phyloP scores from a whole-genome alignment of 352 stramenopile species.

The Pythium aristosporum region DNA sequence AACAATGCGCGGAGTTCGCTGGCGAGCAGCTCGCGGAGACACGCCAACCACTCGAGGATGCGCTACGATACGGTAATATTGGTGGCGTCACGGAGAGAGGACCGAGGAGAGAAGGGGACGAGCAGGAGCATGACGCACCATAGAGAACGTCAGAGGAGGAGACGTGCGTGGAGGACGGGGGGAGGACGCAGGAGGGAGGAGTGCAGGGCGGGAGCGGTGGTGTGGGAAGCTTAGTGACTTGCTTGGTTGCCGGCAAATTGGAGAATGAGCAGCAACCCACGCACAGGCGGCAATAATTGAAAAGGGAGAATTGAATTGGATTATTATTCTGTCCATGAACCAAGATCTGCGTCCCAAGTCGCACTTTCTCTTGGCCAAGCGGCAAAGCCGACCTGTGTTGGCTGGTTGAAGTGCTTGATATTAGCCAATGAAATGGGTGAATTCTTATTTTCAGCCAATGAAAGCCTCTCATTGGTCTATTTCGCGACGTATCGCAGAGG shows the following conservation, averaged over 20 bases:
- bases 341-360: not conserved
- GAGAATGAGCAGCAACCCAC: slow-evolving; percentile 11
- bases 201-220: not conserved
- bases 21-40: slow-evolving; percentile 10
- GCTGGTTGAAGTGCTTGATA: not conserved
- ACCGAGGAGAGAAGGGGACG: not conserved
- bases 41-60: slow-evolving; percentile 13
- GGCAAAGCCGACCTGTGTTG: not conserved
- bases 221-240: slow-evolving; percentile 9
- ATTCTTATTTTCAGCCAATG: not conserved
- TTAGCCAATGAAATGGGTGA: not conserved
- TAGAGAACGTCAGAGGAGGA: not conserved
- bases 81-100: too few relatives aligned
- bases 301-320: too few relatives aligned
- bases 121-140: not conserved
- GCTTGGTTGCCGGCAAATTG: slow-evolving; percentile 8
- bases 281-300: too few relatives aligned
- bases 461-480: not conserved
- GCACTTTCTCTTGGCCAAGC: not conserved
- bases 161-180: not conserved
- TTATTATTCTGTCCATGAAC: too few relatives aligned
- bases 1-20: slow-evolving; percentile 11
- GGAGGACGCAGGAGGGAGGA: not conserved
- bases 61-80: not conserved
- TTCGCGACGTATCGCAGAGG: too few relatives aligned